Conservation (phyloP, 306 rosid species). For the Quercus wislizeni region DNA sequence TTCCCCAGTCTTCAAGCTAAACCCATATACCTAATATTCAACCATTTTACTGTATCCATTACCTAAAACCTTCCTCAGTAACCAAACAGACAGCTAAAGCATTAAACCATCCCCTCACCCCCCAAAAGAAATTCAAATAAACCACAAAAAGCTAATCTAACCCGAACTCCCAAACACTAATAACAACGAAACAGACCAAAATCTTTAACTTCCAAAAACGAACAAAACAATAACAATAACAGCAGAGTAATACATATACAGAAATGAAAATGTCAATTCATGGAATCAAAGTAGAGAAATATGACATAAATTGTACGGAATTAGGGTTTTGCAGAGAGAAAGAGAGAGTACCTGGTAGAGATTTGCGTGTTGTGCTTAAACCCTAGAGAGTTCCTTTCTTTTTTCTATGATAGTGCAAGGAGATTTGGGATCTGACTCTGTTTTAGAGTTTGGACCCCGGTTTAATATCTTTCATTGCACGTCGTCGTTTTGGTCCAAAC, state of each 20-base stretch:
- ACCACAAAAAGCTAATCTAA: not conserved
- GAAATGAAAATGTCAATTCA: not conserved
- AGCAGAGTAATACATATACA: not conserved
- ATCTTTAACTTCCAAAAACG: not conserved
- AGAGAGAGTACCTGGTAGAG: constrained; percentile 1
- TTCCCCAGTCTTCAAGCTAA: no score
- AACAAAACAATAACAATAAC: not conserved
- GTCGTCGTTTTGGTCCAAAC: no score
- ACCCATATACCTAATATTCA: not conserved
- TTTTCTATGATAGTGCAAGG: not conserved
- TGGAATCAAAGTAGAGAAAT: not conserved
- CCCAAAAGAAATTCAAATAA: not conserved
- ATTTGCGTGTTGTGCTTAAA: not conserved
- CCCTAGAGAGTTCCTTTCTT: constrained; percentile 13
- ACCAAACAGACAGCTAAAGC: not conserved
- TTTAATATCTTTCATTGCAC: no score
- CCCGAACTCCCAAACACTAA: not conserved
- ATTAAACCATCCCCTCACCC: not conserved
- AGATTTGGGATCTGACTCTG: not conserved
- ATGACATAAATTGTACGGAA: not conserved
- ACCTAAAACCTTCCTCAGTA: not conserved
- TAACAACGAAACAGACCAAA: not conserved
- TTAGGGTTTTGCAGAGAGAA: not conserved
- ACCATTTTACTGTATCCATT: not conserved
- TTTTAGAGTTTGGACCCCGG: no score